Percentiles rank a stretch among this genome's conserved stretches.
Conservation (phyloP, 192 early-diverging fungal genomes). For the Dimargaris xerosporica region DNA sequence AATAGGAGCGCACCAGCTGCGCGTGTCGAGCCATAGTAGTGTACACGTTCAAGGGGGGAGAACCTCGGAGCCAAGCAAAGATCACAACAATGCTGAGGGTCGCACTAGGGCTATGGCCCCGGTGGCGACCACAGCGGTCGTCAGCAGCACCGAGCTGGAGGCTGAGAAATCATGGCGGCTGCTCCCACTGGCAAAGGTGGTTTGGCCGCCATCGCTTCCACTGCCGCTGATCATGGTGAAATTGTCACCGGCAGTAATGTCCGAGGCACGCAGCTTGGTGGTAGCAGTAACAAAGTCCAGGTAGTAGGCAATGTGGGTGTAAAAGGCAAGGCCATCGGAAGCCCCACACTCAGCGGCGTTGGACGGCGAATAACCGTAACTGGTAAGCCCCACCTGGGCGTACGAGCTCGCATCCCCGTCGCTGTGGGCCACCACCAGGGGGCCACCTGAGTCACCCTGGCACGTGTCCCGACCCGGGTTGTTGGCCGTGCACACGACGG, state of each 20-base stretch:
- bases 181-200: too few relatives aligned
- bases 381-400: constrained; percentile 26
- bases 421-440: constrained; percentile 14
- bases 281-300: constrained; percentile 23
- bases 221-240: too few relatives aligned
- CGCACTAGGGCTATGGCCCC: too few relatives aligned
- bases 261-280: constrained; percentile 17
- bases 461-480: constrained; percentile 21
- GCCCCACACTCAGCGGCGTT: constrained; percentile 16
- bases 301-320: constrained; percentile 27
- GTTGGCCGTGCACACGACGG: constrained; percentile 21
- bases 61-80: too few relatives aligned
- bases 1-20: too few relatives aligned
- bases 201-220: too few relatives aligned
- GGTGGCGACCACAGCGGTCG: too few relatives aligned
- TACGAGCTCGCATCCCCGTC: not conserved
- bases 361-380: constrained; percentile 26
- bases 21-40: too few relatives aligned
- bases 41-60: too few relatives aligned
- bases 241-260: constrained; percentile 12
- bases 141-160: too few relatives aligned
- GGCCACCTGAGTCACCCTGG: constrained; percentile 31
- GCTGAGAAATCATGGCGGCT: too few relatives aligned
- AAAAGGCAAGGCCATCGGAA: constrained; percentile 27
- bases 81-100: too few relatives aligned